Conservation (phyloP, 139 green algal genomes). For the Chlamydomonas schloesseri region DNA sequence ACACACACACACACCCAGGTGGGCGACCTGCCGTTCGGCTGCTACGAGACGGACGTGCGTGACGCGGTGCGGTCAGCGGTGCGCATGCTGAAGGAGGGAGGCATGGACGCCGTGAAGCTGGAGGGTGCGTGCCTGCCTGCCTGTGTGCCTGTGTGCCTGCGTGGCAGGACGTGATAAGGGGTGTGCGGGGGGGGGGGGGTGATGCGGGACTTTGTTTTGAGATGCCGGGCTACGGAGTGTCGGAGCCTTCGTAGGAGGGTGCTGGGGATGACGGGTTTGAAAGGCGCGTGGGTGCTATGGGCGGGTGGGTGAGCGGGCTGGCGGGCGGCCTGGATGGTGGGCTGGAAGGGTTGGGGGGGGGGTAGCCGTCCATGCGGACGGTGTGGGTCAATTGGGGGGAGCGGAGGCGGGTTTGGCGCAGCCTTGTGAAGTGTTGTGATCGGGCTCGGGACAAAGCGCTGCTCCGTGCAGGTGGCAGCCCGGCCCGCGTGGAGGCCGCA, state of each 20-base stretch:
- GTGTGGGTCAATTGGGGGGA: too few species aligned
- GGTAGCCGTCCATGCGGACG: too few species aligned
- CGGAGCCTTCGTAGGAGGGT: too few species aligned
- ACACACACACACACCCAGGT: conserved; percentile 29
- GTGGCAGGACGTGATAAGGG: not conserved
- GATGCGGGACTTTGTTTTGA: too few species aligned
- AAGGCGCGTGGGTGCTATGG: too few species aligned
- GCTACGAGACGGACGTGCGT: conserved; percentile 82
- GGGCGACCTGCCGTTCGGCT: conserved; percentile 88
- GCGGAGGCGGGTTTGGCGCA: too few species aligned
- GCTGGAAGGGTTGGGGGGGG: not conserved
- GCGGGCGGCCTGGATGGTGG: not conserved
- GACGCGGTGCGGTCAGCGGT: conserved; percentile 84
- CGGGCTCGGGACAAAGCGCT: too few species aligned
- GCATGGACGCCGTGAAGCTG: conserved; percentile 97
- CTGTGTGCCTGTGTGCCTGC: too few species aligned
- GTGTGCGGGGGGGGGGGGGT: not conserved
- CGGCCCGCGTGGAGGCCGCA: conserved; percentile 76
- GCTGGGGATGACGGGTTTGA: too few species aligned
- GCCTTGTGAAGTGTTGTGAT: too few species aligned
- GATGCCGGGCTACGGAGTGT: too few species aligned
- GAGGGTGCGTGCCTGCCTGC: conserved; percentile 90
- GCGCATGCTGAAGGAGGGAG: conserved; percentile 96
- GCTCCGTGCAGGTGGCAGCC: conserved; percentile 77
- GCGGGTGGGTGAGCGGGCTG: too few species aligned